Base-by-base conservation (phyloP, 2,329 filamentous ascomycete genomes). In the Gaeumannomyces sp. region DNA sequence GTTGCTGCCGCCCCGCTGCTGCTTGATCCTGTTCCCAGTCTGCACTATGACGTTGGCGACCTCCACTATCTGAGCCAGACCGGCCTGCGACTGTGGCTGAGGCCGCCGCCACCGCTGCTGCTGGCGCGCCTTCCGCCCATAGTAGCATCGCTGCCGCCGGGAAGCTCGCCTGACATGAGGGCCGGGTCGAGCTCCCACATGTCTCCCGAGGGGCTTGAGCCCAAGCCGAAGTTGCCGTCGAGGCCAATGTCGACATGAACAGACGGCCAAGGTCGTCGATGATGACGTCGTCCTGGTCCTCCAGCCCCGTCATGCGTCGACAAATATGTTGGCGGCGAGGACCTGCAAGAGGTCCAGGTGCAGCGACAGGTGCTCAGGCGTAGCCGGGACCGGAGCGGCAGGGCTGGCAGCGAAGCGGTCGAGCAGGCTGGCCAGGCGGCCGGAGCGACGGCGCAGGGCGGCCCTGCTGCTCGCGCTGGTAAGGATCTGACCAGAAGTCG, bases 311-410 rank as follows among this genome's bases (percentile, higher is more conserved):
- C 62, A 66, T 64, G 38, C 60, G 25, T 62, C 33, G 38, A 58
- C 59, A 58, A 67, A 64, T 33, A 71, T 66, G 62, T 67, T 65
- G 14, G 68, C 66, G 62, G 64, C 66, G n/a, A 66, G 68, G 58
- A 70, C 68, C 67, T 70, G 65, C 19, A 71, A 61, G 3, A 69
- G 66, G 64, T 70, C 66, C 53, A 70, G 65, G 50, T 66, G 66
- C 7, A 70, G 62, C 28, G 60, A 65, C 35, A 66, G 59, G 13
- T 67, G 45, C 8, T 69, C 67, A 11, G 69, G 60, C 13, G 66
- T 64, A 60, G 65, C 65, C 10, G 69, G 65, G 7, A 59, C 58
- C 3, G 66, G 59, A 2, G 57, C 64, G 35, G 63, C 63, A 25
- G 65, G 61, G 10, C 63, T 29, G 1, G 64, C 59, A 22, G 67